These are phyloP conservation scores for Pinus albicaulis DNA, from an alignment of 75 land plant species.

Conservation along the genomic window DNA sequence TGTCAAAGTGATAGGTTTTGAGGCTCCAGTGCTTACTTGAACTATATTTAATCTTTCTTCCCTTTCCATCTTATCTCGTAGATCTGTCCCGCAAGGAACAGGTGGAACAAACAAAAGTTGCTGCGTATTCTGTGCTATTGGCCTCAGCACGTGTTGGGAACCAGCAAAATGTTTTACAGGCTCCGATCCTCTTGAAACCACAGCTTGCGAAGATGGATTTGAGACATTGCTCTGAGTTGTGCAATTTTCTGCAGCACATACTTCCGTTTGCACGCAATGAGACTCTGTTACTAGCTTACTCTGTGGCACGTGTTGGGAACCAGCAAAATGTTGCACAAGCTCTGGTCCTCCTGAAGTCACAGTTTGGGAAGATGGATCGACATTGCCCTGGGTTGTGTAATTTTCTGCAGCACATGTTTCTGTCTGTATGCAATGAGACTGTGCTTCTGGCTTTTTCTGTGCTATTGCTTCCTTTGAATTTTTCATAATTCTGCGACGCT, in stretches of 20 bases:
- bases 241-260: background rate
- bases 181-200: background rate
- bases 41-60: background rate
- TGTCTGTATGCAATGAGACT: background rate
- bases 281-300: background rate
- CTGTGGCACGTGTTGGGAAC: background rate
- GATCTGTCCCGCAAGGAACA: background rate
- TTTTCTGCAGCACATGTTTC: background rate
- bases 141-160: background rate
- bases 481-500: background rate
- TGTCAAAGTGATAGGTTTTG: background rate
- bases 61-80: background rate
- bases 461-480: no score
- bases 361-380: background rate
- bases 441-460: background rate
- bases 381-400: background rate
- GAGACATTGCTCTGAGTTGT: background rate
- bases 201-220: background rate
- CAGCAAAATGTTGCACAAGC: background rate
- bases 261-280: background rate
- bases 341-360: background rate
- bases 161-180: background rate
- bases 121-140: background rate
- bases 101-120: background rate
- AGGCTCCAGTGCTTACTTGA: background rate